A percentile compares a stretch with the other conserved stretches of the same genome.
These are phyloP conservation scores for Plantago elongata DNA, from an alignment of 257 asterid genomes.

Conservation along the genomic window DNA sequence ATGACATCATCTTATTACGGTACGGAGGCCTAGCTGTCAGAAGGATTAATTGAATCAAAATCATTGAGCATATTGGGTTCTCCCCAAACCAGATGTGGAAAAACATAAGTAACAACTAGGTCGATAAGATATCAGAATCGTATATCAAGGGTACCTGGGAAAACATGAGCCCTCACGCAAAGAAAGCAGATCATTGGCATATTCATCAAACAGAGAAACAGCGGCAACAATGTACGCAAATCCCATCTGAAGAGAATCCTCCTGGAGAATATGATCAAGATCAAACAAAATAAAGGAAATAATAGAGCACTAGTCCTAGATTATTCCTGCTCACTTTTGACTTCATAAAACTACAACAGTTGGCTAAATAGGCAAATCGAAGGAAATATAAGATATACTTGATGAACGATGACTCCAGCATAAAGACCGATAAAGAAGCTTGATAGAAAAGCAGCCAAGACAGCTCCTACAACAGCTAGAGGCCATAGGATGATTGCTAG, in stretches of 20 bases:
- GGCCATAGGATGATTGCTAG: slow-evolving; percentile 88
- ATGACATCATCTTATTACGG: slow-evolving; percentile 39
- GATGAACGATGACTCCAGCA: slow-evolving; percentile 70
- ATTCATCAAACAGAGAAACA: slow-evolving; percentile 73
- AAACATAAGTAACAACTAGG: neutral
- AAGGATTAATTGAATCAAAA: slow-evolving; percentile 35
- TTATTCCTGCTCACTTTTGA: neutral
- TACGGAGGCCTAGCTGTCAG: slow-evolving; percentile 86
- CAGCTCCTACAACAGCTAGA: slow-evolving; percentile 67
- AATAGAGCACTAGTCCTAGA: neutral
- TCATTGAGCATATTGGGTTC: slow-evolving; percentile 5
- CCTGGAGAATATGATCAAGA: slow-evolving; percentile 35
- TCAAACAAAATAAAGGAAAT: neutral
- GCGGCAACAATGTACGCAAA: slow-evolving; percentile 65
- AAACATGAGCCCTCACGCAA: slow-evolving; percentile 84
- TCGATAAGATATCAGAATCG: neutral
- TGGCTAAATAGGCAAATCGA: no score
- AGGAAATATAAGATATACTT: slow-evolving; percentile 31
- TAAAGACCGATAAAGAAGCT: slow-evolving; percentile 75
- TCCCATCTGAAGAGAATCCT: slow-evolving; percentile 74
- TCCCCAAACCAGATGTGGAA: neutral
- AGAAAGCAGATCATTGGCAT: slow-evolving; percentile 69
- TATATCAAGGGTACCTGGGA: slow-evolving; percentile 53
- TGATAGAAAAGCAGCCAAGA: slow-evolving; percentile 54
- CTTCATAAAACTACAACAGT: neutral